Evolutionary conservation across 1,284 basidiomycete genomes (phyloP).

Genomic region (Ustilago crameri): DNA sequence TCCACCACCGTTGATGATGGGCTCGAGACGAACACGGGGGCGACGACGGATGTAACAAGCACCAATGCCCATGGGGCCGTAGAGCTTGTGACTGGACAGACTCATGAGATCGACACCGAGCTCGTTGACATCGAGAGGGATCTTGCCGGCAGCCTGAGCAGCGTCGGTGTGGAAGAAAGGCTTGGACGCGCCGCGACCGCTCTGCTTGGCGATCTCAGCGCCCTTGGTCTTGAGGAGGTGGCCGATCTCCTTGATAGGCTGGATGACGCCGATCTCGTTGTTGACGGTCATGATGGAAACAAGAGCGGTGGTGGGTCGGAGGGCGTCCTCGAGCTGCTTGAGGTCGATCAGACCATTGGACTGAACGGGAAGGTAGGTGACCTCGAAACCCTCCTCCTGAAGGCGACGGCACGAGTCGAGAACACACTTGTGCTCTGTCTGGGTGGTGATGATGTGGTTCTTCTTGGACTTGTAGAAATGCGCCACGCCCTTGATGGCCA

Average conservation of each 20-base stretch:
- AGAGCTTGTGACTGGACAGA: slow-evolving; percentile 96
- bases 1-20: slow-evolving; percentile 93
- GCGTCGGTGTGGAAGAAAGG: slow-evolving; percentile 98
- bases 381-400: slow-evolving; percentile 94
- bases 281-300: slow-evolving; percentile 99
- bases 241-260: slow-evolving; percentile 95
- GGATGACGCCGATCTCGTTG: slow-evolving; percentile 99
- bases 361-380: slow-evolving; percentile 95
- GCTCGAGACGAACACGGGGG: slow-evolving; percentile 92
- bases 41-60: slow-evolving; percentile 92
- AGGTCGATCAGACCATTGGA: slow-evolving; percentile 85
- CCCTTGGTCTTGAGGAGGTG: slow-evolving; percentile 74
- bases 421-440: slow-evolving; percentile 95
- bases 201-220: slow-evolving; percentile 76
- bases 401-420: slow-evolving; percentile 96
- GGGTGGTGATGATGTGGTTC: slow-evolving; percentile 73
- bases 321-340: slow-evolving; percentile 80
- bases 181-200: slow-evolving; percentile 70
- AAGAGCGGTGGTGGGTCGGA: slow-evolving; percentile 83
- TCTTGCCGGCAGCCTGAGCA: slow-evolving; percentile 86
- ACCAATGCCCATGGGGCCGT: slow-evolving; percentile 97
- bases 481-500: slow-evolving; percentile 96
- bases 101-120: slow-evolving; percentile 96
- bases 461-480: slow-evolving; percentile 74
- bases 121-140: slow-evolving; percentile 82